phyloP scores from a whole-genome alignment of 2,329 filamentous ascomycete genomes.

The Cercospora canescens region DNA sequence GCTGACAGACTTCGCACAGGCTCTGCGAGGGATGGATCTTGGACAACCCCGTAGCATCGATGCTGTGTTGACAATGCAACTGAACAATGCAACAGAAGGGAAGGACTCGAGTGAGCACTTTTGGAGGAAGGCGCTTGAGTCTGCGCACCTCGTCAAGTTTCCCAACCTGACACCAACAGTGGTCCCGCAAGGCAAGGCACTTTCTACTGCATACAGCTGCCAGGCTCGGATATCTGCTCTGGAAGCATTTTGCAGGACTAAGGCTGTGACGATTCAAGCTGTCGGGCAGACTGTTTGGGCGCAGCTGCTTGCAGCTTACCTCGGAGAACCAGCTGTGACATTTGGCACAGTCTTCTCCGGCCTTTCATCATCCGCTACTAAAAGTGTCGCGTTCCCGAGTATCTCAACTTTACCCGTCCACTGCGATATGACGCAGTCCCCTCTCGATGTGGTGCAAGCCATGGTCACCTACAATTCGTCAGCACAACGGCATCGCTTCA shows the following conservation, averaged over 20 bases:
- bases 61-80: slow-evolving; percentile 44
- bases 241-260: slow-evolving; percentile 55
- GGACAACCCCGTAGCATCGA: slow-evolving; percentile 40
- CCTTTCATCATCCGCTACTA: slow-evolving; percentile 61
- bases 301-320: slow-evolving; percentile 70
- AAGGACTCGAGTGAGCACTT: slow-evolving; percentile 44
- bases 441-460: slow-evolving; percentile 57
- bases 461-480: slow-evolving; percentile 67
- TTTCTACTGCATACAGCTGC: slow-evolving; percentile 41
- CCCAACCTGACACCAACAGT: slow-evolving; percentile 70
- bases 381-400: slow-evolving; percentile 69
- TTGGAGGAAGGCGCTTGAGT: slow-evolving; percentile 57
- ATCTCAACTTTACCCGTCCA: slow-evolving; percentile 77
- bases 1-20: slow-evolving; percentile 57
- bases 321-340: slow-evolving; percentile 70
- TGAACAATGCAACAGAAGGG: slow-evolving; percentile 14
- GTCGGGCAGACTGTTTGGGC: slow-evolving; percentile 78
- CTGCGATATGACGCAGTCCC: slow-evolving; percentile 56
- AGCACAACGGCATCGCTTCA: slow-evolving; percentile 69
- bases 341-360: slow-evolving; percentile 84
- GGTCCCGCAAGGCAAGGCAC: slow-evolving; percentile 37
- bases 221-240: slow-evolving; percentile 48
- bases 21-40: slow-evolving; percentile 38
- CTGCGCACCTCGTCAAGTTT: slow-evolving; percentile 62
- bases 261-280: slow-evolving; percentile 73